Evolutionary conservation across 805 yeast genomes (phyloP), one percentile per base, ranked within the genome.

Genomic region (Maudiozyma pseudohumilis): DNA sequence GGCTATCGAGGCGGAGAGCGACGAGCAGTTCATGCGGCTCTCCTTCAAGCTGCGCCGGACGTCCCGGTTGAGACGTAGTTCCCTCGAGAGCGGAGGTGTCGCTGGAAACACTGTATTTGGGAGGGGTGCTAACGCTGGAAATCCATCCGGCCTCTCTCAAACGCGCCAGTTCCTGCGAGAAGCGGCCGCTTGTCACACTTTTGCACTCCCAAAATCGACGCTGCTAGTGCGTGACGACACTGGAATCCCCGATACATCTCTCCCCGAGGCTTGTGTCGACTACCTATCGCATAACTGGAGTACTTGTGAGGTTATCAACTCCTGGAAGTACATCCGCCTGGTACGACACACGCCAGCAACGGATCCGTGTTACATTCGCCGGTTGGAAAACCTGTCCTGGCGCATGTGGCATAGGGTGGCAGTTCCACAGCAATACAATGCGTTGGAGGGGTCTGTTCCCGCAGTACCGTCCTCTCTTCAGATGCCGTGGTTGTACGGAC

Each of bases 401-500:
- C 71, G 96, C 56, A 88, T 95, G 5, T 88, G 38, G 32, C 31
- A n/a, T 15, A 34, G 16, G 25, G 13, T 29, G 17, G 25, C 20
- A 30, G 11, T 13, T 17, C 11, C 29, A 12, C 7, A n/a, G n/a
- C n/a, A n/a, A n/a, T n/a, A n/a, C n/a, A n/a, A n/a, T n/a, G 25
- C 25, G 8, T 23, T 23, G 11, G 11, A 8, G 11, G 25, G 25
- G 25, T 23, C 25, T 23, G 11, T 8, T 23, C 8, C 8, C 25
- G 8, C 11, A 11, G 8, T 23, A 23, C 11, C 25, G 8, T 8
- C 8, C 11, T 27, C 13, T 9, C n/a, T 19, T 18, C 98, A 89
- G 57, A 95, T 89, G 10, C 86, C 96, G 2, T 89, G 97, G 97
- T 72, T 89, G 11, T 92, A 88, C 61, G 98, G 98, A 1, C 98